These are phyloP conservation scores for Neophaeococcomyces mojaviensis DNA, from an alignment of 2,329 filamentous ascomycete species.

Conservation along the genomic window DNA sequence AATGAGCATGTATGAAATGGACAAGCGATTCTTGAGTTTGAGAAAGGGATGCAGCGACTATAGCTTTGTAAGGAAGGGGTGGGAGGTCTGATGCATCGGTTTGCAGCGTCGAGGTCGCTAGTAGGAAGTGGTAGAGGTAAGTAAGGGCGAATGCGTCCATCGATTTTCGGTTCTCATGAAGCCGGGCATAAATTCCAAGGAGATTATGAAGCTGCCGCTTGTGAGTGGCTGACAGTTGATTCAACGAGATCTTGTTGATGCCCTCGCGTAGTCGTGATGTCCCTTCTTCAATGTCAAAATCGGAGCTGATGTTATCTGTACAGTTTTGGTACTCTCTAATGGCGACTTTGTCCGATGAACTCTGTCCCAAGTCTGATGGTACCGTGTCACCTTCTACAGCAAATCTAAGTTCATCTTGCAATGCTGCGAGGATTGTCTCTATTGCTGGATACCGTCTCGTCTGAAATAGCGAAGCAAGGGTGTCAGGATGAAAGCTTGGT, in stretches of 20 bases:
- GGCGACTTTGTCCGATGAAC: slow-evolving; percentile 42
- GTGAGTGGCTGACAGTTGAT: neutral
- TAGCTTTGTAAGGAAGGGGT: slow-evolving; percentile 57
- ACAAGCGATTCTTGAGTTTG: slow-evolving; percentile 74
- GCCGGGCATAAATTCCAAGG: slow-evolving; percentile 72
- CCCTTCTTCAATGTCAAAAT: neutral
- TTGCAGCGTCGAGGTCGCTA: neutral
- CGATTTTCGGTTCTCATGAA: slow-evolving; percentile 78
- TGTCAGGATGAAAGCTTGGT: slow-evolving; percentile 86
- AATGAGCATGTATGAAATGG: slow-evolving; percentile 73
- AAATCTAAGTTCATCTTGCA: slow-evolving; percentile 74
- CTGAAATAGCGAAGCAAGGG: slow-evolving; percentile 74
- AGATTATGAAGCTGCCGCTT: slow-evolving; percentile 73
- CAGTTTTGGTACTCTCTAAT: slow-evolving; percentile 38
- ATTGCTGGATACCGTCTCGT: slow-evolving; percentile 66
- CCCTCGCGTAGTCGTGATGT: neutral
- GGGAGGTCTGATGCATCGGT: neutral
- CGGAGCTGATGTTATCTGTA: slow-evolving; percentile 29
- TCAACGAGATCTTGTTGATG: neutral
- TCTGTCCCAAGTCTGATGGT: neutral
- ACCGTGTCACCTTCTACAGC: slow-evolving; percentile 64
- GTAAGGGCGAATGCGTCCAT: slow-evolving; percentile 79
- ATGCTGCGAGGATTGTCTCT: slow-evolving; percentile 61
- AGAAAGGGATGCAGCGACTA: slow-evolving; percentile 65
- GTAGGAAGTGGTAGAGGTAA: slow-evolving; percentile 49